These are phyloP conservation scores for Neurospora sp. DNA, from an alignment of 2,329 filamentous ascomycete species.

Conservation along the genomic window DNA sequence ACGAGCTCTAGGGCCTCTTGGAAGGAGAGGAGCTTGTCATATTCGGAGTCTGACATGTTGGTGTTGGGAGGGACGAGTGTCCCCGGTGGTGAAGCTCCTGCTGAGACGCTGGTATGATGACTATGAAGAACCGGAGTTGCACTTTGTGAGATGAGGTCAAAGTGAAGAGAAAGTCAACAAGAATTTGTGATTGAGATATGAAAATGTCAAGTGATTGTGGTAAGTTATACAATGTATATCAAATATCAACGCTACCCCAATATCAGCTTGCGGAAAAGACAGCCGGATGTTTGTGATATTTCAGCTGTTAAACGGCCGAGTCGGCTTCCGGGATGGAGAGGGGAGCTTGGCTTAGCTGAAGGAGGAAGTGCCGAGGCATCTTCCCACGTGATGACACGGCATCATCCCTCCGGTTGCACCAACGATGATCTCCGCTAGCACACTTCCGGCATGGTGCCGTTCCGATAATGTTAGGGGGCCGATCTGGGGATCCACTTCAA, in stretches of 20 bases:
- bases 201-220: not conserved
- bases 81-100: not conserved
- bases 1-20: conserved; percentile 27
- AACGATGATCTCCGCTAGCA: not conserved
- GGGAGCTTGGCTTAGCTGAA: not conserved
- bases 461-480: not conserved
- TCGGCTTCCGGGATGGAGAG: not conserved
- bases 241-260: not conserved
- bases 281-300: not conserved
- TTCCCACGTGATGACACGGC: not conserved
- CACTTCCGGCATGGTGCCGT: not conserved
- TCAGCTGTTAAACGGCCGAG: not conserved
- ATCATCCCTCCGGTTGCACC: not conserved
- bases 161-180: not conserved
- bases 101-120: not conserved
- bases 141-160: not conserved
- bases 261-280: not conserved
- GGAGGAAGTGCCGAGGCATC: not conserved
- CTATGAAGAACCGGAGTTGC: not conserved
- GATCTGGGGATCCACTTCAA: not conserved
- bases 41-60: conserved; percentile 7
- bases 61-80: not conserved
- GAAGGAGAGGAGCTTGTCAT: conserved; percentile 21
- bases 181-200: not conserved
- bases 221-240: not conserved